Conservation (phyloP, 2,329 filamentous ascomycete genomes). For the Penicillium sp. region DNA sequence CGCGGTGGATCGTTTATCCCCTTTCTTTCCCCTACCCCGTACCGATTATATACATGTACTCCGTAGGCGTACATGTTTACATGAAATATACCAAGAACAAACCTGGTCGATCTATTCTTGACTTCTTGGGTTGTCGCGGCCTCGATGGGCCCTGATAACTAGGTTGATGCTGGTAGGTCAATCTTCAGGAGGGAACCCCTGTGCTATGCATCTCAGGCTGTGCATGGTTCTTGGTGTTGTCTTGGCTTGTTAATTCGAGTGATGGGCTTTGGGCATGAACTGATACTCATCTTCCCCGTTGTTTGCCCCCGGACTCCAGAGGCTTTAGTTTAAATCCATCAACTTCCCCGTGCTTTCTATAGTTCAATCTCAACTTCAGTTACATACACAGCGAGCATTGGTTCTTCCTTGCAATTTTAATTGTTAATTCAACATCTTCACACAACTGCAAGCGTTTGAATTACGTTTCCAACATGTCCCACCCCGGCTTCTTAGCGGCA, state of each 20-base stretch:
- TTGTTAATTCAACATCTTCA: neutral
- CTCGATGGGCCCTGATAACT: slow-evolving; percentile 17
- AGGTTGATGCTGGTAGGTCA: slow-evolving; percentile 18
- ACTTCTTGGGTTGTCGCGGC: slow-evolving; percentile 7
- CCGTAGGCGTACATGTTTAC: neutral
- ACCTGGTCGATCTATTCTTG: slow-evolving; percentile 13
- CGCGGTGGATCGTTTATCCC: slow-evolving; percentile 11
- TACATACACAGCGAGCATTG: neutral
- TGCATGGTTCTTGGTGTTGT: slow-evolving; percentile 17
- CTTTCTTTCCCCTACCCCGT: neutral
- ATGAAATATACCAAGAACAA: slow-evolving; percentile 13
- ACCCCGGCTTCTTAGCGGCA: slow-evolving; percentile 16
- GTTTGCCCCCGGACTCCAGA: neutral
- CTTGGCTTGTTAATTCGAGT: slow-evolving; percentile 17
- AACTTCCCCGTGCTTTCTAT: neutral
- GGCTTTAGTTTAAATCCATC: neutral
- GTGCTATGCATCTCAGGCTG: slow-evolving; percentile 1
- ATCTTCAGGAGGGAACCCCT: slow-evolving; percentile 3
- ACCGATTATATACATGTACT: neutral
- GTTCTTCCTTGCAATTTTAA: neutral
- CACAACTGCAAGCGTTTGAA: neutral
- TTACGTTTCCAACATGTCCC: slow-evolving; percentile 7
- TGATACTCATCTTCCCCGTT: slow-evolving; percentile 9
- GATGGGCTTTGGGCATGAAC: slow-evolving; percentile 3
- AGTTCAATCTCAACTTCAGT: neutral